Base-by-base conservation (phyloP, 1,139 yeast species). In the Pneumocystis canis region DNA sequence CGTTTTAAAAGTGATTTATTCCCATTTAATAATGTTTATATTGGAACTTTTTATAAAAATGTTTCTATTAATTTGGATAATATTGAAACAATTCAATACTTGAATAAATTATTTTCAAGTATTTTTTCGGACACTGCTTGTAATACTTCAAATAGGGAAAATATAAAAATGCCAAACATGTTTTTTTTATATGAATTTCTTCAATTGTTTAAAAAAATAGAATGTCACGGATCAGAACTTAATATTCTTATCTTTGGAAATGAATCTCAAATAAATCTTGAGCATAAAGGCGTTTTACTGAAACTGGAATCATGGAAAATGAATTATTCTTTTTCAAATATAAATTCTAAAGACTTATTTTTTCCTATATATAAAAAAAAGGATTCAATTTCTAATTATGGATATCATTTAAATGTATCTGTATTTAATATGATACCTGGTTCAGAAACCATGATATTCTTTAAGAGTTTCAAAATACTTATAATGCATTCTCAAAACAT, bases 381-480 rank as follows among this genome's bases (percentile, higher is more conserved):
- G n/a, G 18, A 31, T 14, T 16, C 32, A 11, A 9, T 30, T 40
- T 58, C 9, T n/a, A 31, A 56, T 32, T 25, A 33, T n/a, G 16
- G 11, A 58, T 16, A 58, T 47, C 7, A 11, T 32, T 63, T 28
- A 28, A 37, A 40, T 18, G 18, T 25, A 31, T 53, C n/a, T 62
- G 61, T 32, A 61, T 59, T 33, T 59, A 56, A 18, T 61, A 58
- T n/a, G 32, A 59, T 9, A 20, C 20, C 18, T 30, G 41, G 11
- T 33, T 58, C 25, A 47, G 54, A 20, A 60, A 58, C 31, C 58
- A 64, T 16, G 18, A 28, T 66, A 56, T 66, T 62, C 7, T 41
- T 66, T 9, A 58, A 60, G 5, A 64, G 64, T 14, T 58, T 66
- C 11, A 65, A 66, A 39, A 41, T 58, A 14, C 62, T 62, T 32